A percentile compares a stretch with the other conserved stretches of the same genome.
These are phyloP conservation scores for Elsinoe australis DNA, from an alignment of 2,329 filamentous ascomycete genomes.

Conservation along the genomic window DNA sequence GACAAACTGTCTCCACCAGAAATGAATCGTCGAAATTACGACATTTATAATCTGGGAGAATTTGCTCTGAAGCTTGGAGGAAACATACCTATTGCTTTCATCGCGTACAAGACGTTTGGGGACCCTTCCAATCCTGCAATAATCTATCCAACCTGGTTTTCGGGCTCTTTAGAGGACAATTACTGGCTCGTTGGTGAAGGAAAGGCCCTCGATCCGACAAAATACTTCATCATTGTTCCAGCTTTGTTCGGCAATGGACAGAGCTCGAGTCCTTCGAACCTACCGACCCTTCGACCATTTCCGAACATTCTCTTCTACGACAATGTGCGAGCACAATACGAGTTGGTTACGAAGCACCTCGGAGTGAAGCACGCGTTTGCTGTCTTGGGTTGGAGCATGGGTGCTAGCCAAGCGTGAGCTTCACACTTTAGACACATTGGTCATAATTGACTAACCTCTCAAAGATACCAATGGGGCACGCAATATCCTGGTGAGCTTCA, in stretches of 20 bases:
- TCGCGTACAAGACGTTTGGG: conserved; percentile 73
- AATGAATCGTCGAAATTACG: conserved; percentile 30
- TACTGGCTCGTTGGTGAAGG: conserved; percentile 63
- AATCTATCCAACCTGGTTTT: conserved; percentile 73
- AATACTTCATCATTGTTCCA: conserved; percentile 61
- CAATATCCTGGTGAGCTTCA: conserved; percentile 34
- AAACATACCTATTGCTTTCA: conserved; percentile 55
- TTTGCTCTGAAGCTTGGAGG: conserved; percentile 54
- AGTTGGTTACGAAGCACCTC: conserved; percentile 57
- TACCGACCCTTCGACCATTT: conserved; percentile 46
- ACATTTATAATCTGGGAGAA: conserved; percentile 41
- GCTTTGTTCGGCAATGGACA: conserved; percentile 64
- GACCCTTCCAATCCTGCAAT: conserved; percentile 55
- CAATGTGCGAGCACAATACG: conserved; percentile 60
- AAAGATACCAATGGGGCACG: conserved; percentile 30
- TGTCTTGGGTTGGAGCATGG: conserved; percentile 66
- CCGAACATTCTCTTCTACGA: conserved; percentile 59
- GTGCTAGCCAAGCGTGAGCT: conserved; percentile 50
- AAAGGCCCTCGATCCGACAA: conserved; percentile 56
- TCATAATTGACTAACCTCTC: background rate
- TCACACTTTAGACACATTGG: conserved; percentile 33
- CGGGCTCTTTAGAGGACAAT: conserved; percentile 62
- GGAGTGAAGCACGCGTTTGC: conserved; percentile 53
- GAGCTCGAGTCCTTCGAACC: conserved; percentile 61
- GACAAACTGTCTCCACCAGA: background rate